Conservation (phyloP, 345 rosid genomes). For the Citrus sinensis region DNA sequence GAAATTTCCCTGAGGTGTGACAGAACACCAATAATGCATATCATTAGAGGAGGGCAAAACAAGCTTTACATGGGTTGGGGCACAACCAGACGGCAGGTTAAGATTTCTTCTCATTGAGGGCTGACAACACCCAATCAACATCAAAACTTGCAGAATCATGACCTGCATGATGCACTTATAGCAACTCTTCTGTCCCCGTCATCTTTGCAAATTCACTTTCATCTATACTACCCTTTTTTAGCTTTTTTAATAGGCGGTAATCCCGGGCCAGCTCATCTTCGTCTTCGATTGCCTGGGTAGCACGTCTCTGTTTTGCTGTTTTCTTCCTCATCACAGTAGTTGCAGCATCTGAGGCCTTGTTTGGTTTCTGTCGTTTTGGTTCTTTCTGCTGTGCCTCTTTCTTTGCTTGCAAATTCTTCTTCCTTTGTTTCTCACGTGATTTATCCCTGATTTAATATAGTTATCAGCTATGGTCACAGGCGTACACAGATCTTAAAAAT, state of each 20-base stretch:
- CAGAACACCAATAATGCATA: too few relatives aligned
- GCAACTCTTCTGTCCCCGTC: conserved; percentile 66
- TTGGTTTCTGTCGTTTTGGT: conserved; percentile 36
- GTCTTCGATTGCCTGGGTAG: conserved; percentile 71
- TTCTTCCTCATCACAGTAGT: conserved; percentile 44
- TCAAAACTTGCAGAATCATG: background rate
- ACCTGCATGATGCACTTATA: conserved; percentile 19
- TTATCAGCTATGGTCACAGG: conserved; percentile 2
- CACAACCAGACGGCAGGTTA: background rate
- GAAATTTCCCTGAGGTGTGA: background rate
- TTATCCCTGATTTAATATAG: conserved; percentile 55
- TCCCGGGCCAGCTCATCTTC: conserved; percentile 67
- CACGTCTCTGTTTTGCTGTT: conserved; percentile 82
- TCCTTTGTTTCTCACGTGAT: conserved; percentile 81
- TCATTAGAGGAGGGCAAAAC: background rate
- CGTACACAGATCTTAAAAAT: background rate
- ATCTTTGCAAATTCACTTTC: conserved; percentile 70
- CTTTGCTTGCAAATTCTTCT: conserved; percentile 56
- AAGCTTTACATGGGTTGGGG: background rate
- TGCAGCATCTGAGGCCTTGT: conserved; percentile 32
- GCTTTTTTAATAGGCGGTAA: conserved; percentile 59
- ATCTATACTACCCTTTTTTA: conserved; percentile 61
- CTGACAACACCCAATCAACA: background rate
- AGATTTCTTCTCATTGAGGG: background rate
- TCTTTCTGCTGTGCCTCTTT: conserved; percentile 50